phyloP scores from a whole-genome alignment of 2,329 filamentous ascomycete species.

The Parasarocladium wereldwijsianum region DNA sequence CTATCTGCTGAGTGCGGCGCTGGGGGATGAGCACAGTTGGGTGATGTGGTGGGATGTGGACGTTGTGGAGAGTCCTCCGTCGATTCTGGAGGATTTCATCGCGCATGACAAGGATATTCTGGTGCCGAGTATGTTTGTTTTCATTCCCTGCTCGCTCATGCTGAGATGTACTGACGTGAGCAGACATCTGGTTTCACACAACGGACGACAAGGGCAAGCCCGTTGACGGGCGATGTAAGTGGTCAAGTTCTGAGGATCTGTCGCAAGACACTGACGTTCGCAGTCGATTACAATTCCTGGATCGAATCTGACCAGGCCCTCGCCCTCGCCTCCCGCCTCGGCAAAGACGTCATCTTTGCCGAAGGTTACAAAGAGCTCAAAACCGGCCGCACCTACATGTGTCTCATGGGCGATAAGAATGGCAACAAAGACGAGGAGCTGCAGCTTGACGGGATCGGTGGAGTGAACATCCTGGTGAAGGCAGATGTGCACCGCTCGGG shows the following conservation, averaged over 20 bases:
- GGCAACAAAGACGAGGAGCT: constrained; percentile 87
- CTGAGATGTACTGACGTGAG: constrained; percentile 13
- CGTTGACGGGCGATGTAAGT: constrained; percentile 86
- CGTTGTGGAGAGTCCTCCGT: constrained; percentile 76
- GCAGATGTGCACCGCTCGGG: constrained; percentile 93
- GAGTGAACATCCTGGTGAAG: constrained; percentile 95
- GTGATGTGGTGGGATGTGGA: constrained; percentile 98
- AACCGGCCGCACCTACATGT: constrained; percentile 83
- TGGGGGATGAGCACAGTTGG: constrained; percentile 94
- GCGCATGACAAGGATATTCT: constrained; percentile 86
- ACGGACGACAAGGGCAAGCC: constrained; percentile 60
- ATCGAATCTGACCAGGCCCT: constrained; percentile 78
- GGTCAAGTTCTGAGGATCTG: neutral
- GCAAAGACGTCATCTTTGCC: constrained; percentile 71
- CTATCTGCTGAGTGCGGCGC: constrained; percentile 67
- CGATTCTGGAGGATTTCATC: constrained; percentile 88
- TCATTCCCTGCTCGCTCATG: no score
- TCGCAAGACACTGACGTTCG: constrained; percentile 7
- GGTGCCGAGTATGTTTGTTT: constrained; percentile 65
- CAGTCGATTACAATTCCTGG: constrained; percentile 99
- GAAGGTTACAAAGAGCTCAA: constrained; percentile 96
- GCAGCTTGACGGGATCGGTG: constrained; percentile 86
- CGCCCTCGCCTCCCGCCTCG: constrained; percentile 55
- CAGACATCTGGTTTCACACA: constrained; percentile 95
- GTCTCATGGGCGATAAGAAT: constrained; percentile 79